Evolutionary conservation across 371 early-diverging fungal genomes (phyloP), one percentile per base, ranked within the genome.

Genomic region (Rhizopus stolonifer): DNA sequence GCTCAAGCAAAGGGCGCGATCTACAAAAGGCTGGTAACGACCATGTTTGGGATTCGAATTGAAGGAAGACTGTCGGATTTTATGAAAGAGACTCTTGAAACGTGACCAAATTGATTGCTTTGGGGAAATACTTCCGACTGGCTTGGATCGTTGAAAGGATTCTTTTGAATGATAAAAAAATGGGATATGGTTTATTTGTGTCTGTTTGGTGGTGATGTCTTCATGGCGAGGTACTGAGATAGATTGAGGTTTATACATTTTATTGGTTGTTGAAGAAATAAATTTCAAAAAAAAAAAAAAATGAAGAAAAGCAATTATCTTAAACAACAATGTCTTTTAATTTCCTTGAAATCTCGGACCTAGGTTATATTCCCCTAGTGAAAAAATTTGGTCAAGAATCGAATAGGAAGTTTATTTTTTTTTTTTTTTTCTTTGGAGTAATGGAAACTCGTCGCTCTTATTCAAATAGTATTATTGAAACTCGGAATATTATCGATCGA

Each of bases 1-100:
- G 13, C 61, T 61, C 8, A 61, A n/a, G 29, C 21, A 52, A 8
- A 49, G 13, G 10, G 51, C 29, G 10, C 38, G n/a, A 31, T 52
- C 48, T 14, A 32, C 36, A 17, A 33, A 39, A 2, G 33, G 47
- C 2, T 47, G 59, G n/a, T 40, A 10, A 2, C 18, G 38, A 13
- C n/a, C 24, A 14, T 42, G 29, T n/a, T 43, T 21, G 21, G 42
- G 42, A 18, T 21, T 9, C 6, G 42, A 13, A 15, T 42, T 19
- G 42, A 21, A 9, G 8, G 42, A 19, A 21, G 21, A 23, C n/a
- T 32, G 14, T 25, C 24, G 22, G 3, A 58, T 18, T 47, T 52
- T 52, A 10, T 24, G 33, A 8, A 58, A 32, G 10, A 58, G 24
- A 0, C 32, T 24, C 7, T 46, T 38, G 7, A 58, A 39, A 22